Percentiles rank a stretch among this genome's conserved stretches.
Evolutionary conservation across 1,284 basidiomycete genomes (phyloP).

Genomic region (Cutaneotrichosporon cyanovorans): DNA sequence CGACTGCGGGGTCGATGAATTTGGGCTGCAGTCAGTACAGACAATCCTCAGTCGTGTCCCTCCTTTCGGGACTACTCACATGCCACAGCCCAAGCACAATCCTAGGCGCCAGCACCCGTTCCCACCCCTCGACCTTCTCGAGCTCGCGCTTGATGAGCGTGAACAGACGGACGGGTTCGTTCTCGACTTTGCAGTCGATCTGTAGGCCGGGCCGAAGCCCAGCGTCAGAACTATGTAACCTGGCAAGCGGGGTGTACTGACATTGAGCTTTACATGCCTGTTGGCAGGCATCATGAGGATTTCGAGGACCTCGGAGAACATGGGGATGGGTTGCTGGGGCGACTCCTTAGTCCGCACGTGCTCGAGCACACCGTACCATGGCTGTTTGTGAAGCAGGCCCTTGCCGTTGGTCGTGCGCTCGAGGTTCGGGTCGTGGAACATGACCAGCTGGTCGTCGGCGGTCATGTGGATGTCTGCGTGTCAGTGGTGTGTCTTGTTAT

Average conservation of each 20-base stretch:
- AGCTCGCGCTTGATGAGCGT: conserved; percentile 71
- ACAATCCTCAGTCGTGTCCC: no score
- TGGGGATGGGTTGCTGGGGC: conserved; percentile 79
- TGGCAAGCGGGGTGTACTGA: conserved; percentile 50
- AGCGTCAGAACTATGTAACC: conserved; percentile 51
- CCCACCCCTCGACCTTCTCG: conserved; percentile 63
- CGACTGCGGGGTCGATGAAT: conserved; percentile 70
- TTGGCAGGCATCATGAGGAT: conserved; percentile 61
- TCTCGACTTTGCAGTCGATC: conserved; percentile 67
- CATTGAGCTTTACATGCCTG: conserved; percentile 73
- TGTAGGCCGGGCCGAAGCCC: conserved; percentile 51
- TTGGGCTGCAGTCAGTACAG: conserved; percentile 50
- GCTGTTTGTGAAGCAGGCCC: conserved; percentile 49
- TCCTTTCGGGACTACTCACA: neutral
- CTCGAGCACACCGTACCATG: conserved; percentile 47
- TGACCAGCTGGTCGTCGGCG: conserved; percentile 75
- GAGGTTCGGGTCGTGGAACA: conserved; percentile 84
- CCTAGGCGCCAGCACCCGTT: conserved; percentile 75
- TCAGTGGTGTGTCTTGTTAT: conserved; percentile 14
- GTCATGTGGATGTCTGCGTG: conserved; percentile 88
- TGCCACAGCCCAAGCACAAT: conserved; percentile 66
- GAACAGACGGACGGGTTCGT: conserved; percentile 82
- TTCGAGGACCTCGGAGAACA: conserved; percentile 71
- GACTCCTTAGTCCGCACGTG: conserved; percentile 72
- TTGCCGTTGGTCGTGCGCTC: conserved; percentile 53